phyloP scores from a whole-genome alignment of 768 basidiomycete species.

The Naematelia encephala region DNA sequence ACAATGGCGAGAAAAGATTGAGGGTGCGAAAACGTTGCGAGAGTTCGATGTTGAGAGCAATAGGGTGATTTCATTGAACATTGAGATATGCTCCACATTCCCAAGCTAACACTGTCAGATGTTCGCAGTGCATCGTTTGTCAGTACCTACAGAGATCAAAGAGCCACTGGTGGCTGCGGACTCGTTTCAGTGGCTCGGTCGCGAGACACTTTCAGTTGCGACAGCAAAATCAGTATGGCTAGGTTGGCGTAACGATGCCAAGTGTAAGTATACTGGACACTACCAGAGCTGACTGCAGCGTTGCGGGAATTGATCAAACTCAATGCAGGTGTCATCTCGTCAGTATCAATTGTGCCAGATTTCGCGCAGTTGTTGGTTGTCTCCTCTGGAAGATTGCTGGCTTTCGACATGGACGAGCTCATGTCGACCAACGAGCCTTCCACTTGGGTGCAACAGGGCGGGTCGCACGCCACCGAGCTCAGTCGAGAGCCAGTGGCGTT shows the following conservation, averaged over 20 bases:
- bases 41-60: slow-evolving; percentile 43
- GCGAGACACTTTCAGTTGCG: slow-evolving; percentile 36
- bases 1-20: slow-evolving; percentile 41
- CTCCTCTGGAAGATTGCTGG: slow-evolving; percentile 18
- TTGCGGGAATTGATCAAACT: slow-evolving; percentile 32
- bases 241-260: slow-evolving; percentile 37
- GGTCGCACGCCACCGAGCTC: slow-evolving; percentile 17
- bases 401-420: slow-evolving; percentile 34
- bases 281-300: slow-evolving; percentile 20
- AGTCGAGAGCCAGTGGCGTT: slow-evolving; percentile 30
- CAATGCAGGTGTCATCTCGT: slow-evolving; percentile 21
- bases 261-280: slow-evolving; percentile 2
- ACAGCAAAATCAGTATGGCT: slow-evolving; percentile 28
- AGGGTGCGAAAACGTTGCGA: slow-evolving; percentile 34
- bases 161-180: slow-evolving; percentile 32
- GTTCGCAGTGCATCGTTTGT: slow-evolving; percentile 34
- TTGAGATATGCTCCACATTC: too few species aligned
- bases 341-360: slow-evolving; percentile 33
- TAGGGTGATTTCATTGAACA: too few species aligned
- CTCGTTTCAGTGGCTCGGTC: slow-evolving; percentile 34
- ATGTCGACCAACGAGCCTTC: slow-evolving; percentile 35
- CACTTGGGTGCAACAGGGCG: slow-evolving; percentile 28
- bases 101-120: slow-evolving; percentile 11
- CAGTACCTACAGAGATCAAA: slow-evolving; percentile 17
- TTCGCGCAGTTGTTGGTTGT: slow-evolving; percentile 40